Base-by-base conservation (phyloP, 2,329 filamentous ascomycete genomes). In the Bretziella fagacearum region DNA sequence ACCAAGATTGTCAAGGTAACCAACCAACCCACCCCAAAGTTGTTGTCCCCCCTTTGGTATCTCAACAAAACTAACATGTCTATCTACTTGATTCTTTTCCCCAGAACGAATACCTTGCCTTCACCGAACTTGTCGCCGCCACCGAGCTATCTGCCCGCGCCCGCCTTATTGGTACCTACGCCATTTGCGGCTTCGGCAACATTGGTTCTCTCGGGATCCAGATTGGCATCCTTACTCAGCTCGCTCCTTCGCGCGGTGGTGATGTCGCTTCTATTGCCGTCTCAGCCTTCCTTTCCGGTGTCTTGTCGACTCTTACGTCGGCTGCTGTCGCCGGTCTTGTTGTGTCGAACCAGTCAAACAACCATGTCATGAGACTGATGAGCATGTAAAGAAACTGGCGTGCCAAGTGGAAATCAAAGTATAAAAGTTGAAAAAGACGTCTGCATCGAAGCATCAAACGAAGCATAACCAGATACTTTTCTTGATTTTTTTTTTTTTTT, bases 121-220 rank as follows among this genome's bases (percentile, higher is more conserved):
- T 84, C 64, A 61, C 62, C 22, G 59, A 60, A 25, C 73, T 86
- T 6, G 86, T 81, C 60, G 47, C 39, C n/a, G 43, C 44, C 26
- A 62, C 63, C 46, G 53, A 59, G 23, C 69, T 93, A 52, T 77
- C 74, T 25, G 65, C 73, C 13, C 83, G 85, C 46, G 84, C 84
- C 20, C 70, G 71, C 39, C 71, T 93, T 54, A 93, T 93, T 57
- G 83, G 81, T 39, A 93, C 84, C 44, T 93, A 93, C 58, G 82
- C 83, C 17, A 73, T 87, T 53, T 93, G 84, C 62, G 76, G 76
- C 22, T 85, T 85, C 59, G 86, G 84, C 52, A 93, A 93, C 66
- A 81, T 93, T 55, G 81, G 82, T 46, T 89, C 84, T 25, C 72
- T 93, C 41, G 85, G 85, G 59, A 89, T 85, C 48, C 85, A 93